Base-by-base conservation (phyloP, 169 alveolate species). In the Neospora caninum region DNA sequence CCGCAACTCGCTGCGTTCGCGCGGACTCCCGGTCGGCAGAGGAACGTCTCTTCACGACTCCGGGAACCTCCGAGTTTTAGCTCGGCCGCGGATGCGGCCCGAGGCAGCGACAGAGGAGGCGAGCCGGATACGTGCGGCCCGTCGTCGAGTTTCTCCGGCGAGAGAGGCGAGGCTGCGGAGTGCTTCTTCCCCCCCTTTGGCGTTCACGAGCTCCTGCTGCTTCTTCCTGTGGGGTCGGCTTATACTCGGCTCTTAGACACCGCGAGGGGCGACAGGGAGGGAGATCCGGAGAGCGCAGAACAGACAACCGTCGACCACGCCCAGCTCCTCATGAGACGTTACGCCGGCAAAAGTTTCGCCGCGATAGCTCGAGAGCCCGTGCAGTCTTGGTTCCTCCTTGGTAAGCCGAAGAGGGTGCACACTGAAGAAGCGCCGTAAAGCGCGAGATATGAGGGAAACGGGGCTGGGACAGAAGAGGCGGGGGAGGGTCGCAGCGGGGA, bases 1-100 rank as follows among this genome's bases (percentile, higher is more conserved):
- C 73, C 73, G n/a, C 73, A 64, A 29, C 73, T 64, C 73, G 16
- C 73, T 27, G 73, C 73, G 73, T 64, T 64, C 73, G 73, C 73
- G 31, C 4, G 73, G 31, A 27, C 73, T 7, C 13, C 13, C 58
- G 58, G 22, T 7, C 4, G 13, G 58, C 4, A 22, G 7, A 64
- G 25, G 16, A 10, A 0, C 73, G 4, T 29, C 7, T 27, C n/a
- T 4, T 64, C n/a, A 29, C 16, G 73, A 29, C 73, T 6, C 31
- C 34, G 73, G n/a, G 34, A 64, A 27, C 73, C 73, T 16, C n/a
- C 73, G n/a, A 27, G 31, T 49, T 49, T 6, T 29, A 64, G 73
- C 73, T 64, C n/a, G 4, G 25, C n/a, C 31, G n/a, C 25, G 7
- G 73, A 64, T 16, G n/a, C 73, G 73, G 4, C 7, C 34, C 16